Evolutionary conservation across 768 basidiomycete genomes (phyloP).

Genomic region (Amanita polypyramis): DNA sequence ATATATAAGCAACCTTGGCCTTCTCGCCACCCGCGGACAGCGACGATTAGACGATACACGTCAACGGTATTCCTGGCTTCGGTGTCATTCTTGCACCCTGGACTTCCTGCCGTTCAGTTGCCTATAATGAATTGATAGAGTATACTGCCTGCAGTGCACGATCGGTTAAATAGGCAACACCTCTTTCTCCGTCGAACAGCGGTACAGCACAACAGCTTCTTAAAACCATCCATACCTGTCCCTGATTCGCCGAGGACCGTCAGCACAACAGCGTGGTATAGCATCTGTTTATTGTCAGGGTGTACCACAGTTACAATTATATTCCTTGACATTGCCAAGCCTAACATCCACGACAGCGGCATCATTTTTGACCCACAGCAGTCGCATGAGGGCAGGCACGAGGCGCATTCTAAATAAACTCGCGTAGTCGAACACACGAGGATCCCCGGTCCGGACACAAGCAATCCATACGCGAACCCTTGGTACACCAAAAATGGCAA

Average conservation of each 20-base stretch:
- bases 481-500: background rate
- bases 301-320: background rate
- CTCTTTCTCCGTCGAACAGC: background rate
- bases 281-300: no score
- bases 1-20: background rate
- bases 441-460: conserved; percentile 8
- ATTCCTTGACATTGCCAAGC: background rate
- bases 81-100: background rate
- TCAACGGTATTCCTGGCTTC: conserved; percentile 1
- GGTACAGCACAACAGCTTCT: background rate
- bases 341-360: background rate
- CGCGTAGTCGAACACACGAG: conserved; percentile 4
- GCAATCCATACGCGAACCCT: conserved; percentile 3
- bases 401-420: conserved; percentile 4
- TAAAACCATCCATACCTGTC: background rate
- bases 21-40: conserved; percentile 6
- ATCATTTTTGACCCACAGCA: background rate
- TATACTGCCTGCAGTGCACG: no score
- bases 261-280: background rate
- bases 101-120: background rate
- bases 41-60: conserved; percentile 4
- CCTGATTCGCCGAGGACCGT: background rate
- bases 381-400: background rate
- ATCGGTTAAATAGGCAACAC: background rate
- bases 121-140: background rate